These are phyloP conservation scores for Canna indica DNA, from an alignment of 176 grass and related monocot genomes.

Conservation along the genomic window DNA sequence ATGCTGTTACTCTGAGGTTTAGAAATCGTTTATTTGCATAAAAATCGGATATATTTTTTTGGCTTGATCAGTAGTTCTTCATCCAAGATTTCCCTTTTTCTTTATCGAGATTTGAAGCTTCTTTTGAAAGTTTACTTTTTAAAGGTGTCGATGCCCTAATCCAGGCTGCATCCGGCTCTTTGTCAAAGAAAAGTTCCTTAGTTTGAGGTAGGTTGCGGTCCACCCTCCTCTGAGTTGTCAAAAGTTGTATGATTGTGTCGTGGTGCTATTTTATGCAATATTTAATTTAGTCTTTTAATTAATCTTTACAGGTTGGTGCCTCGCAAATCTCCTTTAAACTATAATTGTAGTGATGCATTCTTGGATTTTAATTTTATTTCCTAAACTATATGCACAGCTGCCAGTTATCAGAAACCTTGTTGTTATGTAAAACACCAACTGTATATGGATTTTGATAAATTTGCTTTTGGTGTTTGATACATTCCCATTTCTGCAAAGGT, in stretches of 20 bases:
- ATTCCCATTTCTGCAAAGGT: not conserved
- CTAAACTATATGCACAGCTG: not conserved
- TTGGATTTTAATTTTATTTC: not conserved
- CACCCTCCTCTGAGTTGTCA: not conserved
- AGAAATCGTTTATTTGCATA: not conserved
- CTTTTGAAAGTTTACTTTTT: not conserved
- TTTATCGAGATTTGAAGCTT: not conserved
- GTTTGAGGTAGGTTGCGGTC: not conserved
- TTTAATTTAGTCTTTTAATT: not conserved
- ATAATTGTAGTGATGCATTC: not conserved
- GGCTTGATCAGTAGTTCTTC: not conserved
- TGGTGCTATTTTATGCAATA: not conserved
- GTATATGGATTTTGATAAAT: not conserved
- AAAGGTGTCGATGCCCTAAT: not conserved
- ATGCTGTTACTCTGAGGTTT: not conserved
- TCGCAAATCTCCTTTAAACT: not conserved
- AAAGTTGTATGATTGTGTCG: not conserved
- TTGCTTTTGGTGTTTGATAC: not conserved
- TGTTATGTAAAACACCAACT: not conserved
- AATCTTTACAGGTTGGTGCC: not conserved
- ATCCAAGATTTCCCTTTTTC: not conserved
- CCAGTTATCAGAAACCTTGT: not conserved
- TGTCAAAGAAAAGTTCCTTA: not conserved
- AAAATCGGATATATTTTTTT: not conserved
- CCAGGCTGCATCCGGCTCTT: slow-evolving; percentile 1